A percentile compares a stretch with the other conserved stretches of the same genome.
These are phyloP conservation scores for Phytomonas serpens DNA, from an alignment of 208 protist species.

Conservation along the genomic window DNA sequence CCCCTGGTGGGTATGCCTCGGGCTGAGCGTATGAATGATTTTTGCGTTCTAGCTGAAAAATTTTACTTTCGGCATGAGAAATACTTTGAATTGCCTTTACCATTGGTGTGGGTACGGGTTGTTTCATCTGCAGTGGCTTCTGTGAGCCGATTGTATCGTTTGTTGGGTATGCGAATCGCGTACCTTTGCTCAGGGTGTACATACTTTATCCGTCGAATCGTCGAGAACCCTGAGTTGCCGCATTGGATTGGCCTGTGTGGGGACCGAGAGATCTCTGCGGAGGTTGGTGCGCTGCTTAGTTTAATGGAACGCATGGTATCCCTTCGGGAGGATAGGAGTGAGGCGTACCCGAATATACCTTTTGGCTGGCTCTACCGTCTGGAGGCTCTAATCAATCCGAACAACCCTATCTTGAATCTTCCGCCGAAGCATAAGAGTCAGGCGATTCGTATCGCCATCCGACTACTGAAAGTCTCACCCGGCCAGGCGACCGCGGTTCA, in stretches of 20 bases:
- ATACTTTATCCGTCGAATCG: slow-evolving; percentile 33
- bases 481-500: slow-evolving; percentile 35
- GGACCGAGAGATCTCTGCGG: slow-evolving; percentile 59
- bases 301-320: slow-evolving; percentile 48
- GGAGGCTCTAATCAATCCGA: slow-evolving; percentile 36
- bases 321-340: slow-evolving; percentile 12
- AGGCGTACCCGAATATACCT: slow-evolving; percentile 43
- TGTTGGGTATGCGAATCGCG: slow-evolving; percentile 65
- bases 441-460: slow-evolving; percentile 51
- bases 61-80: slow-evolving; percentile 59
- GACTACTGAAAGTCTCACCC: slow-evolving; percentile 23
- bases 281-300: slow-evolving; percentile 57
- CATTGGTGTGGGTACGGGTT: slow-evolving; percentile 33
- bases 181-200: slow-evolving; percentile 42
- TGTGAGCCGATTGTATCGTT: slow-evolving; percentile 61
- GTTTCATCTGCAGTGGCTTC: slow-evolving; percentile 40
- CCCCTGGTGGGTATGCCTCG: slow-evolving; percentile 10
- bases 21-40: slow-evolving; percentile 70
- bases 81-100: slow-evolving; percentile 37
- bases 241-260: slow-evolving; percentile 57
- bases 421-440: slow-evolving; percentile 40
- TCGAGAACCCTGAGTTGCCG: slow-evolving; percentile 14
- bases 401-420: slow-evolving; percentile 33
- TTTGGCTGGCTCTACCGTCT: slow-evolving; percentile 85
- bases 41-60: slow-evolving; percentile 63